A percentile compares a stretch with the other conserved stretches of the same genome.
phyloP scores from a whole-genome alignment of 2,329 filamentous ascomycete genomes.

The Pseudogymnoascus sp. region DNA sequence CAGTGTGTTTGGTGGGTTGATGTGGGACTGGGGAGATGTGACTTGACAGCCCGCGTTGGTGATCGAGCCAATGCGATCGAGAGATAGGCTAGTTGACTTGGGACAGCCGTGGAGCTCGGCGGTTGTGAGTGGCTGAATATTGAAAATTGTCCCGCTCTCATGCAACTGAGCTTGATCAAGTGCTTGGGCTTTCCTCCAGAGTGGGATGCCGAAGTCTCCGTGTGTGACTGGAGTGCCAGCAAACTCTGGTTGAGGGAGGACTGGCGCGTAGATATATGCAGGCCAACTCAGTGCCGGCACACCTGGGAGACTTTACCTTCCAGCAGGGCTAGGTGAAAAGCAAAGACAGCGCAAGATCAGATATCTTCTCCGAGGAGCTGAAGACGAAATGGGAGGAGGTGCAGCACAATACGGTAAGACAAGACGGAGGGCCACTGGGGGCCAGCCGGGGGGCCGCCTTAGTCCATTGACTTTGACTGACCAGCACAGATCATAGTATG shows the following conservation, averaged over 20 bases:
- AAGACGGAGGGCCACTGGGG: background rate
- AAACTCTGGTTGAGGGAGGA: background rate
- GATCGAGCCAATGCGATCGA: conserved; percentile 3
- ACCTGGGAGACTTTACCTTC: background rate
- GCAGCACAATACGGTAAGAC: background rate
- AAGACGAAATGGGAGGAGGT: background rate
- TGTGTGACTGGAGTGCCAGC: conserved; percentile 1
- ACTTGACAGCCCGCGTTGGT: background rate
- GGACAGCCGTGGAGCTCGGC: background rate
- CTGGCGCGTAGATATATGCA: conserved; percentile 5
- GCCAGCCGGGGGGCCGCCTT: background rate
- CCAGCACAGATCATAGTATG: conserved; percentile 1
- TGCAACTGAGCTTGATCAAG: conserved; percentile 3
- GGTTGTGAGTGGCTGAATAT: conserved; percentile 1
- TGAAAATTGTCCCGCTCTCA: conserved; percentile 1
- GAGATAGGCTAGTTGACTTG: background rate
- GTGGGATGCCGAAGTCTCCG: background rate
- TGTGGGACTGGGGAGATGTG: conserved; percentile 1
- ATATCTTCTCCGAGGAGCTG: background rate
- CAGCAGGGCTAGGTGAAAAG: background rate
- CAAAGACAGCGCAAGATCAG: background rate
- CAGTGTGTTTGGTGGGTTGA: conserved; percentile 5
- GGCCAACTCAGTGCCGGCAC: background rate
- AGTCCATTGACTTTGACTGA: conserved; percentile 5
- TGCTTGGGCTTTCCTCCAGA: background rate